A percentile compares a stretch with the other conserved stretches of the same genome.
Evolutionary conservation across 2,329 filamentous ascomycete species (phyloP).

Genomic region (Trichoderma harzianum): DNA sequence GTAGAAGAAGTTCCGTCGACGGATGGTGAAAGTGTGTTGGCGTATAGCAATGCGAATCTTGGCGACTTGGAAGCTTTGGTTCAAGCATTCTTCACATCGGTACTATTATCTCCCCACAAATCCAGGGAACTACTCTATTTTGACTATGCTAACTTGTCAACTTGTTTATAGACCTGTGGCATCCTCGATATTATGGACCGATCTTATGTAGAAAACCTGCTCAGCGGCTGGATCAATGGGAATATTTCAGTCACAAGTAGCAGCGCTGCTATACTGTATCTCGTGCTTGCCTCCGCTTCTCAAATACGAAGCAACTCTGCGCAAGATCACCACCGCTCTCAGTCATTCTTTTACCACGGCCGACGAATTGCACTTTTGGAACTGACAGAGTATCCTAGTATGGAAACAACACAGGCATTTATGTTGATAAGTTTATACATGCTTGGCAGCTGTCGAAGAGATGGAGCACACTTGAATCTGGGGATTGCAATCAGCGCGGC

Average conservation of each 20-base stretch:
- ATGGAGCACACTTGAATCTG: not conserved
- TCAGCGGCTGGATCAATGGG: not conserved
- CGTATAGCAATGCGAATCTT: not conserved
- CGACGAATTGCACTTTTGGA: conserved; percentile 1
- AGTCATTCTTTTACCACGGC: conserved; percentile 1
- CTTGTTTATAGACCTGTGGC: not conserved
- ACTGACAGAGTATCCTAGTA: not conserved
- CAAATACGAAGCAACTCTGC: not conserved
- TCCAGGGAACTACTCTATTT: no score
- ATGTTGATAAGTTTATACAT: not conserved
- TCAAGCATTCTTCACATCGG: not conserved
- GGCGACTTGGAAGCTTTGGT: not conserved
- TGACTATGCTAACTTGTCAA: not conserved
- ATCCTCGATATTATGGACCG: not conserved
- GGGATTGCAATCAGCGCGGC: not conserved
- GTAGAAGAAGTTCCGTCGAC: not conserved
- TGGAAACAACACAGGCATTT: not conserved
- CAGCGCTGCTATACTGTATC: not conserved
- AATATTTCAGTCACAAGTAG: not conserved
- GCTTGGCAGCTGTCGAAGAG: not conserved
- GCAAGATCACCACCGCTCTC: not conserved
- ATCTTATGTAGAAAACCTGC: not conserved
- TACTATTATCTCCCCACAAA: not conserved
- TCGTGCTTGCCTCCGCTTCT: not conserved
- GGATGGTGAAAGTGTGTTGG: not conserved